Conservation (phyloP, 257 asterid genomes). For the Paraleonurus japonicus region DNA sequence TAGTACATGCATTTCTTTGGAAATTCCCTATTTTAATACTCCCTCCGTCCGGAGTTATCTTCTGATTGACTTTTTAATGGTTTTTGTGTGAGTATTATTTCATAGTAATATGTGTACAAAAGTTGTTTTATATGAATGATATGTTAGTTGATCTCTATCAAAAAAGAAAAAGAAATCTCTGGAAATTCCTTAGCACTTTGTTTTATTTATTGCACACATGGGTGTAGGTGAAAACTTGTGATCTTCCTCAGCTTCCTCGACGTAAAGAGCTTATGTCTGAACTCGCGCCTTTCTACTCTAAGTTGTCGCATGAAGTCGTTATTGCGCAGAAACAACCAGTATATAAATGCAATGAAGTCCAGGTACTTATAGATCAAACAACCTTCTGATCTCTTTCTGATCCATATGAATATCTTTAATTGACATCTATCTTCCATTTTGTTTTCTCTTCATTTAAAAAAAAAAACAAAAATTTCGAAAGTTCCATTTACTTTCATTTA, state of each 20-base stretch:
- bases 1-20: neutral
- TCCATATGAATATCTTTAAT: neutral
- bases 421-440: neutral
- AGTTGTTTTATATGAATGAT: no score
- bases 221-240: constrained; percentile 62
- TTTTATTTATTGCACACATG: constrained; percentile 4
- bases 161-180: no score
- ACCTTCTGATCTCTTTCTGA: neutral
- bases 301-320: constrained; percentile 47
- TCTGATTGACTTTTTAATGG: no score
- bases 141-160: no score
- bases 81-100: no score
- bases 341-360: constrained; percentile 73
- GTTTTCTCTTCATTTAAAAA: neutral
- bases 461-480: neutral
- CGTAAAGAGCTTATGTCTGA: constrained; percentile 59
- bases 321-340: constrained; percentile 65
- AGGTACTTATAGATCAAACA: constrained; percentile 44
- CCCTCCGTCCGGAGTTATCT: no score
- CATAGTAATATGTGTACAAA: no score
- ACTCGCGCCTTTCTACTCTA: constrained; percentile 65
- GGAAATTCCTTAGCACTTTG: no score
- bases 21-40: neutral
- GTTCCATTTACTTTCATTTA: neutral
- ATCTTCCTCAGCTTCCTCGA: constrained; percentile 73